Base-by-base conservation (phyloP, 352 stramenopile genomes). In the Lagenidium sp. region DNA sequence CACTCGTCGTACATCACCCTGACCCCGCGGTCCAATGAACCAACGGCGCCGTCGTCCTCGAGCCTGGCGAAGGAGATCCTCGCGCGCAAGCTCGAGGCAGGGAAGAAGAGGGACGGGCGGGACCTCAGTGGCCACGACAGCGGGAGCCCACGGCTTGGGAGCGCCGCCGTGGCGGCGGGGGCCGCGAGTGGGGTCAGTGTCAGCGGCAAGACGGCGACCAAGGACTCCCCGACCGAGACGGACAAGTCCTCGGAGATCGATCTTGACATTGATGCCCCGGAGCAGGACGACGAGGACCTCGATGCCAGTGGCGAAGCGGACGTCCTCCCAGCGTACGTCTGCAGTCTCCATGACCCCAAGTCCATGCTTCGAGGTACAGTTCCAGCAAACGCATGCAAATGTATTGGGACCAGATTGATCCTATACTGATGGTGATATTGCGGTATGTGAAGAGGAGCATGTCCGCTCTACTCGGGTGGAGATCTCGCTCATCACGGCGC, bases 281-380 rank as follows among this genome's bases (percentile, higher is more conserved):
- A 75, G 19, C 49, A 37, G 16, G 60, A 62, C 7, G 43, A 64
- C 15, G 48, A 66, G 22, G 50, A 67, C n/a, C 32, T 57, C 1
- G 61, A 71, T 20, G 47, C 42, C 6, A 62, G 60, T 15, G 53
- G 65, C 1, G 44, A 61, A 25, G 44, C 65, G n/a, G 48, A 55
- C 39, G 22, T 47, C 4, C 67, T 83, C 37, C 63, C 72, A 7
- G 86, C 77, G 13, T 89, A 86, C 35, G 60, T 89, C 21, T 89
- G 77, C 40, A 71, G 79, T 44, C 57, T 84, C 8, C 77, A 89
- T 41, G 77, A 89, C 55, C 77, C 77, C 6, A 86, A 86, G 40
- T 53, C 62, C 8, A 68, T 89, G 29, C 69, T 89, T 42, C 55
- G 75, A 38, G 76, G 76, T 89, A 44, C 29, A n/a, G n/a, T n/a